Conservation (phyloP, 108 stramenopile species). For the Nannochloropsis oceanica region DNA sequence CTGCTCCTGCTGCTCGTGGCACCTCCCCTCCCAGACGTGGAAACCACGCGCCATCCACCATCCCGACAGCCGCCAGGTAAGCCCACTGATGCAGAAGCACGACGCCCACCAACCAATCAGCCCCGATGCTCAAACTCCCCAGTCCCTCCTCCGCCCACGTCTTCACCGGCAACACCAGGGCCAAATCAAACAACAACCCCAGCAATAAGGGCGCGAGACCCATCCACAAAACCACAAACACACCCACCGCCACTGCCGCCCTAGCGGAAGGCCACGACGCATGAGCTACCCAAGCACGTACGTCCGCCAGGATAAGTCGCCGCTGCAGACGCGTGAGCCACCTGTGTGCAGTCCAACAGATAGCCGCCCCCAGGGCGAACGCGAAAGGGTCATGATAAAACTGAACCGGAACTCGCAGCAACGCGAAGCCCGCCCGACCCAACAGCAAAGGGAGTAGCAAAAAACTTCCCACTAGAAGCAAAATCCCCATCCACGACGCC, state of each 20-base stretch:
- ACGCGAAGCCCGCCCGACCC: constrained; percentile 5
- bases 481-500: constrained; percentile 9
- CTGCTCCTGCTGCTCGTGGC: background rate
- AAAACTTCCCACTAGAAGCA: background rate
- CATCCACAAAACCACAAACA: constrained; percentile 3
- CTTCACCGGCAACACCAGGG: constrained; percentile 5
- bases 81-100: constrained; percentile 14
- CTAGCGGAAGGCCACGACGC: background rate
- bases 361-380: constrained; percentile 1
- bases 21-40: background rate
- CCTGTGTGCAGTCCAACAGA: background rate
- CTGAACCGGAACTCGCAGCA: constrained; percentile 1
- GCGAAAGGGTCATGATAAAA: constrained; percentile 22
- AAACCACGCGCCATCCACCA: background rate
- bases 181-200: constrained; percentile 14
- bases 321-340: background rate
- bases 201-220: constrained; percentile 2
- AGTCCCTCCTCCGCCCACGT: constrained; percentile 5
- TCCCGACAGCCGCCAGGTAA: background rate
- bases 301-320: background rate
- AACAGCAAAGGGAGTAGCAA: constrained; percentile 16
- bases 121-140: background rate
- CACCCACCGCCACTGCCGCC: background rate
- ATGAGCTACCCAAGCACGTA: background rate
- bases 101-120: background rate